Conservation (phyloP, 352 stramenopile species). For the Phytopythium vexans region DNA sequence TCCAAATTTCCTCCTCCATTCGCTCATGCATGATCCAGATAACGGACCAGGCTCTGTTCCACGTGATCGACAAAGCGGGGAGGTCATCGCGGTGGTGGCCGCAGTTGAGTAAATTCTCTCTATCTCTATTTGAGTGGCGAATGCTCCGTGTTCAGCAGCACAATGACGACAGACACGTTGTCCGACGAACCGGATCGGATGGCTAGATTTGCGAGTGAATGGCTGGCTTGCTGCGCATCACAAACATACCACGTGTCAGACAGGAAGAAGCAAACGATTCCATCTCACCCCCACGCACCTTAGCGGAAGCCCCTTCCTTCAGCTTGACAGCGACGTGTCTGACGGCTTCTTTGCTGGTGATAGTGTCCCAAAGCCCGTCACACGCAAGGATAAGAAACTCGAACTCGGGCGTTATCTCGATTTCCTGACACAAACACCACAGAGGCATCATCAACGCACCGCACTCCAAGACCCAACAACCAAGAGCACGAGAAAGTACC, state of each 20-base stretch:
- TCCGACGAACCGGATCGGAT: constrained; percentile 86
- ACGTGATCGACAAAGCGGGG: too few species aligned
- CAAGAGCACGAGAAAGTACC: constrained; percentile 8
- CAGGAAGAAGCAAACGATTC: neutral
- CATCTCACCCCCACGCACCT: constrained; percentile 24
- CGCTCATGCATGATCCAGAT: too few species aligned
- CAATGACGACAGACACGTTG: constrained; percentile 87
- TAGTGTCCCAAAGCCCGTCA: constrained; percentile 92
- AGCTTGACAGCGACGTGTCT: constrained; percentile 75
- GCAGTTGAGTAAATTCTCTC: too few species aligned
- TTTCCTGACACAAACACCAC: constrained; percentile 47
- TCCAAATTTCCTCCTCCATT: constrained; percentile 11
- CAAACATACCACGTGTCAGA: neutral
- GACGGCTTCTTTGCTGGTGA: constrained; percentile 91
- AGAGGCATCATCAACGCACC: neutral
- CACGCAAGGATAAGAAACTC: constrained; percentile 91
- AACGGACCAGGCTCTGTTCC: too few species aligned
- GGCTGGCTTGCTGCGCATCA: constrained; percentile 58
- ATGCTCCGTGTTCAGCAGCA: constrained; percentile 64
- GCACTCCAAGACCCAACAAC: neutral
- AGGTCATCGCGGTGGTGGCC: too few species aligned
- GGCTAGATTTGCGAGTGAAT: constrained; percentile 80
- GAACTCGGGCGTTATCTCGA: constrained; percentile 87
- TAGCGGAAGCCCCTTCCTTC: constrained; percentile 61
- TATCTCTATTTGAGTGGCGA: neutral